Conservation (phyloP, 2,329 filamentous ascomycete genomes). For the Blumeria graminis region DNA sequence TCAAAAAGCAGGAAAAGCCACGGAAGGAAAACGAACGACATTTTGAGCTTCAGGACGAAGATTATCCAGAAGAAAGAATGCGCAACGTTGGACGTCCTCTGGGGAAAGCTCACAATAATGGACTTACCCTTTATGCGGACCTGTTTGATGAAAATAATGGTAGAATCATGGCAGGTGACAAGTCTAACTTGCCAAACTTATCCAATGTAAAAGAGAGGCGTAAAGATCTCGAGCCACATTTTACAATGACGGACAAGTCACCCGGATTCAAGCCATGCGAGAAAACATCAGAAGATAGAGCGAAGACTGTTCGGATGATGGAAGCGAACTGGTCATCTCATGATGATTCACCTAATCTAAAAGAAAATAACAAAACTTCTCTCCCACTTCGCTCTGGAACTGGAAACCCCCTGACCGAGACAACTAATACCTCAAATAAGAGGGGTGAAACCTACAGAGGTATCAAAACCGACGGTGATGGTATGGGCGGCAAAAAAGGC, state of each 20-base stretch:
- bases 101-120: constrained; percentile 38
- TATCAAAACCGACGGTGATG: constrained; percentile 23
- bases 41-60: constrained; percentile 64
- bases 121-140: constrained; percentile 52
- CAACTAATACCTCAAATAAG: constrained; percentile 8
- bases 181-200: constrained; percentile 18
- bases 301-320: constrained; percentile 53
- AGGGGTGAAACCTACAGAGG: constrained; percentile 8
- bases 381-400: constrained; percentile 6
- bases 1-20: constrained; percentile 35
- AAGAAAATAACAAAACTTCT: constrained; percentile 13
- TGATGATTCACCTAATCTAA: constrained; percentile 30
- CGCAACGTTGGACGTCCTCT: constrained; percentile 23
- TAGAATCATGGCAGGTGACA: constrained; percentile 5
- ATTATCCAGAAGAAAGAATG: constrained; percentile 28
- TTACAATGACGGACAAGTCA: constrained; percentile 47
- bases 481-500: constrained; percentile 17
- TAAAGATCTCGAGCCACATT: constrained; percentile 60
- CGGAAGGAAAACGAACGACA: constrained; percentile 62
- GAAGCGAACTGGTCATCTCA: constrained; percentile 35
- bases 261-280: constrained; percentile 22
- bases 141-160: constrained; percentile 34
- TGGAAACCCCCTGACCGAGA: constrained; percentile 9
- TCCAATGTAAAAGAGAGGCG: constrained; percentile 49
- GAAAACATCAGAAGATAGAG: constrained; percentile 30